These are phyloP conservation scores for Vaccinium corymbosum DNA, from an alignment of 148 eudicot species.

Conservation along the genomic window DNA sequence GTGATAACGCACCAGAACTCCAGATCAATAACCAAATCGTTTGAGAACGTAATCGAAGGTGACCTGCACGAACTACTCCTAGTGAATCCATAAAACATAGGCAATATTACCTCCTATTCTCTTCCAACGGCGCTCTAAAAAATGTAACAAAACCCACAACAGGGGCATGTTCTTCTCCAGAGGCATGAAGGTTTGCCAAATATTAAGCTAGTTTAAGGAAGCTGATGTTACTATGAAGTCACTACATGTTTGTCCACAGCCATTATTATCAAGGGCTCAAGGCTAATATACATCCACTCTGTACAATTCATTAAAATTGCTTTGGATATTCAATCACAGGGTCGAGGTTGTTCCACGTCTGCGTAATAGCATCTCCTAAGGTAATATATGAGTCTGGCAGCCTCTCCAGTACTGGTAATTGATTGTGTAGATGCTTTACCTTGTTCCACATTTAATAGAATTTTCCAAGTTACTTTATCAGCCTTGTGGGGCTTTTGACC, in stretches of 20 bases:
- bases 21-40: neutral
- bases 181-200: neutral
- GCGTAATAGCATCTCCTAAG: neutral
- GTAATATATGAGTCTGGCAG: neutral
- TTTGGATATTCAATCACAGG: conserved; percentile 10
- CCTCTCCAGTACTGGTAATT: neutral
- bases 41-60: neutral
- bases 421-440: neutral
- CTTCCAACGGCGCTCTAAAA: neutral
- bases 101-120: conserved; percentile 1
- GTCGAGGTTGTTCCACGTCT: neutral
- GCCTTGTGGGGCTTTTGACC: neutral
- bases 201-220: neutral
- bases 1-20: neutral
- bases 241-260: neutral
- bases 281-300: neutral
- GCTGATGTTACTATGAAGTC: neutral
- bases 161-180: neutral
- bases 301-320: neutral
- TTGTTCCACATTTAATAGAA: neutral
- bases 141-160: neutral
- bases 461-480: neutral
- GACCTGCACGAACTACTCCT: neutral
- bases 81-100: neutral
- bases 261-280: neutral